Percentiles rank a stretch among this genome's conserved stretches.
phyloP scores from a whole-genome alignment of 495 filamentous ascomycete genomes.

The Penicillium malachiteum region DNA sequence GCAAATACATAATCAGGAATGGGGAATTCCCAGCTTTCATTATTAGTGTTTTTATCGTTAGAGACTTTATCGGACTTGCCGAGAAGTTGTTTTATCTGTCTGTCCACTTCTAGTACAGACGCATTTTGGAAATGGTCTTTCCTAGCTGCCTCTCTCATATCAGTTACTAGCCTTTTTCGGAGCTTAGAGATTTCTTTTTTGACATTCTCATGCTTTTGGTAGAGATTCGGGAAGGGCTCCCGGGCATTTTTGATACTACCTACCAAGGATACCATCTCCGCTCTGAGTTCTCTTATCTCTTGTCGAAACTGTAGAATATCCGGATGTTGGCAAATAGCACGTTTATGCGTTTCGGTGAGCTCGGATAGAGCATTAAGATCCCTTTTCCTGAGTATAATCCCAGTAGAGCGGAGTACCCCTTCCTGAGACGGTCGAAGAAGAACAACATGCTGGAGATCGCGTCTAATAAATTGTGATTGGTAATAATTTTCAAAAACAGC shows the following conservation, averaged over 20 bases:
- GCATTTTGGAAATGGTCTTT: conserved; percentile 29
- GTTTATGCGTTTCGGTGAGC: conserved; percentile 23
- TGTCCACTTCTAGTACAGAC: conserved; percentile 26
- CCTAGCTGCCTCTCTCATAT: conserved; percentile 26
- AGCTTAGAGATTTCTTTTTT: conserved; percentile 24
- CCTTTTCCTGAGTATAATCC: conserved; percentile 29
- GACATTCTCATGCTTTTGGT: conserved; percentile 24
- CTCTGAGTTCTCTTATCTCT: conserved; percentile 30
- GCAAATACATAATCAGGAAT: conserved; percentile 24
- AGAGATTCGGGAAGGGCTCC: conserved; percentile 25
- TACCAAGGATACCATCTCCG: conserved; percentile 30
- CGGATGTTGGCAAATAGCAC: conserved; percentile 25
- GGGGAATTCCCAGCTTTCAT: conserved; percentile 24
- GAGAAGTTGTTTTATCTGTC: conserved; percentile 30
- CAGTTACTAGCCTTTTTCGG: conserved; percentile 20
- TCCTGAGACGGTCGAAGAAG: conserved; percentile 27
- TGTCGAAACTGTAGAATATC: conserved; percentile 23
- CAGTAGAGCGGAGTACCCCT: conserved; percentile 14
- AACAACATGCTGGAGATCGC: conserved; percentile 28
- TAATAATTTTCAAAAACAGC: conserved; percentile 32
- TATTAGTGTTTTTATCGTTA: conserved; percentile 14
- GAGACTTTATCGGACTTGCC: conserved; percentile 12
- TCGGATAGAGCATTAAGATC: conserved; percentile 23
- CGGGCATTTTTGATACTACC: conserved; percentile 23
- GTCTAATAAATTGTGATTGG: conserved; percentile 27